A percentile compares a stretch with the other conserved stretches of the same genome.
These are phyloP conservation scores for Marasmius sp. DNA, from an alignment of 1,284 basidiomycete species.

Conservation along the genomic window DNA sequence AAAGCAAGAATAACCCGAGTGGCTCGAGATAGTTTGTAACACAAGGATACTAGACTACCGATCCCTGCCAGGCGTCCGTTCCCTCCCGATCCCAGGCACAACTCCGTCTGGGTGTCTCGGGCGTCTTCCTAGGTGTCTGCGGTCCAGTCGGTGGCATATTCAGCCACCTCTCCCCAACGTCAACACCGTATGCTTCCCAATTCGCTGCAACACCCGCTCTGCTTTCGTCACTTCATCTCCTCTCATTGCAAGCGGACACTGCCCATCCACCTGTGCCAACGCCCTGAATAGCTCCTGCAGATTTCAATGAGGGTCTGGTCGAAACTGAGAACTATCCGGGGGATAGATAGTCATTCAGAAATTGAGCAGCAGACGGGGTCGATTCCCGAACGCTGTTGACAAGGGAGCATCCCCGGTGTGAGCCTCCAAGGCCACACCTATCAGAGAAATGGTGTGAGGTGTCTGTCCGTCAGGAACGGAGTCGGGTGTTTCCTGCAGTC, in stretches of 20 bases:
- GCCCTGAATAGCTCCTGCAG: slow-evolving; percentile 63
- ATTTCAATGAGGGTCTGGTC: slow-evolving; percentile 32
- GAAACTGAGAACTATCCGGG: slow-evolving; percentile 12
- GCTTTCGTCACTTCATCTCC: slow-evolving; percentile 69
- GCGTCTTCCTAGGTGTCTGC: slow-evolving; percentile 61
- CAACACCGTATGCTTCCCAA: slow-evolving; percentile 43
- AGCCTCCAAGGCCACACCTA: slow-evolving; percentile 35
- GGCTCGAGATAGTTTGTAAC: not conserved
- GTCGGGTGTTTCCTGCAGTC: slow-evolving; percentile 96
- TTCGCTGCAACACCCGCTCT: slow-evolving; percentile 66
- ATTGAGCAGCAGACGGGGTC: slow-evolving; percentile 9
- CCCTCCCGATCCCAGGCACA: slow-evolving; percentile 37
- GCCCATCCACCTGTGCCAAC: slow-evolving; percentile 61
- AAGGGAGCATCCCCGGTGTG: slow-evolving; percentile 24
- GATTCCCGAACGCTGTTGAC: slow-evolving; percentile 13
- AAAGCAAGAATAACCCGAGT: not conserved
- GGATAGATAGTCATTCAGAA: slow-evolving; percentile 30
- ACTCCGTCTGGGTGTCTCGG: slow-evolving; percentile 61
- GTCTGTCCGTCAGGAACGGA: slow-evolving; percentile 98
- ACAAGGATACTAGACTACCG: not conserved
- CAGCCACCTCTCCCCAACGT: slow-evolving; percentile 46
- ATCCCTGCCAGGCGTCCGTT: not conserved
- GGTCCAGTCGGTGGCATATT: too few relatives aligned
- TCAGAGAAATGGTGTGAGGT: slow-evolving; percentile 94
- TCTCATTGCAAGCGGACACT: slow-evolving; percentile 57